Evolutionary conservation across 75 land plant species (phyloP).

Genomic region (Selaginella moellendorffii): DNA sequence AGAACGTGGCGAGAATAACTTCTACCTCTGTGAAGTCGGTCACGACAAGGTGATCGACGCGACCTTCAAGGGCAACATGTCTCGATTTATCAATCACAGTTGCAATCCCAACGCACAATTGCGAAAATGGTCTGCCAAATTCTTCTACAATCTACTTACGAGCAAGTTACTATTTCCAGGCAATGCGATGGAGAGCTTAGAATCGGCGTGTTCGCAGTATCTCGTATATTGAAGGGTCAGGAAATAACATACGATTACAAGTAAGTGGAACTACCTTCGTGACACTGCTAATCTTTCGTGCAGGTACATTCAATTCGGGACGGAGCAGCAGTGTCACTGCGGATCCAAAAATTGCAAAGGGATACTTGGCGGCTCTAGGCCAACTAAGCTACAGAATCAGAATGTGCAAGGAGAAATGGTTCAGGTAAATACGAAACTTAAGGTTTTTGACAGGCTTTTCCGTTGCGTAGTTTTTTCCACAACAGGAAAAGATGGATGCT

Average conservation of each 20-base stretch:
- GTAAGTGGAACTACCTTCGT: conserved; percentile 29
- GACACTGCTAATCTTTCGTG: conserved; percentile 10
- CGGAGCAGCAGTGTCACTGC: conserved; percentile 85
- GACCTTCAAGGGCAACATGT: conserved; percentile 77
- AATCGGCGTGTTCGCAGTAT: conserved; percentile 79
- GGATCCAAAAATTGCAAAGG: conserved; percentile 57
- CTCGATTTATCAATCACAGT: conserved; percentile 86
- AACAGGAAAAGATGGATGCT: conserved; percentile 5
- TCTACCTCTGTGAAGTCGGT: conserved; percentile 77
- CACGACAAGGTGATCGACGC: conserved; percentile 95
- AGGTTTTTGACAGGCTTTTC: conserved; percentile 1
- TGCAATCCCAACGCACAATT: conserved; percentile 83
- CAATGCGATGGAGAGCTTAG: conserved; percentile 72
- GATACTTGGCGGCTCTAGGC: conserved; percentile 41
- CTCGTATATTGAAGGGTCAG: conserved; percentile 57
- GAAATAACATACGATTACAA: conserved; percentile 78
- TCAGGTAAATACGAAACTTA: neutral
- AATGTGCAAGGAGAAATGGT: conserved; percentile 1
- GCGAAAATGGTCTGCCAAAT: conserved; percentile 64
- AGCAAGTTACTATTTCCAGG: conserved; percentile 27
- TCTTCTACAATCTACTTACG: neutral
- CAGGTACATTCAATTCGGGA: conserved; percentile 98
- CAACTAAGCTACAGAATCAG: conserved; percentile 6
- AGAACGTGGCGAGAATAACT: conserved; percentile 71
- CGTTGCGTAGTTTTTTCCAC: too few species aligned